Evolutionary conservation across 768 basidiomycete species (phyloP).

Genomic region (Mycena floridula): DNA sequence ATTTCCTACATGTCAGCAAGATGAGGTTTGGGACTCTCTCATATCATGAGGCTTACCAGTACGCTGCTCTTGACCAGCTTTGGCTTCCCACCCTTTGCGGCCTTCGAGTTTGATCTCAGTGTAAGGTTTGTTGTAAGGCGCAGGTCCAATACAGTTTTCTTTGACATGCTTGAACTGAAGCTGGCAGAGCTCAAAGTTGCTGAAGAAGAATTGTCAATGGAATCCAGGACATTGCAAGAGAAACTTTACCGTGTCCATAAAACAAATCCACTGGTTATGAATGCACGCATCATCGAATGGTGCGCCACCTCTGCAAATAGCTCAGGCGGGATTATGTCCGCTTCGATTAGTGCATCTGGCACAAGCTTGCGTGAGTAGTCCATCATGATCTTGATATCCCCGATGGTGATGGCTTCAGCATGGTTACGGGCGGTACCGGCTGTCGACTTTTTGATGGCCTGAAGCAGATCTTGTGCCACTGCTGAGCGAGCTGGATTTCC

Average conservation of each 20-base stretch:
- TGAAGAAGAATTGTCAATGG: slow-evolving; percentile 6
- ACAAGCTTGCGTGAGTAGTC: slow-evolving; percentile 18
- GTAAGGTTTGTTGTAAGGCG: slow-evolving; percentile 12
- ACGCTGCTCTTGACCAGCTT: slow-evolving; percentile 16
- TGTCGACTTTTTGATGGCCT: slow-evolving; percentile 17
- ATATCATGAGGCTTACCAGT: slow-evolving; percentile 7
- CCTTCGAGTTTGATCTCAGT: slow-evolving; percentile 16
- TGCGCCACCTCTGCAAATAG: slow-evolving; percentile 6
- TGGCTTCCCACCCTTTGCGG: slow-evolving; percentile 11
- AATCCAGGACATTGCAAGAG: background rate
- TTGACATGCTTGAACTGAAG: slow-evolving; percentile 17
- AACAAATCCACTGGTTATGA: slow-evolving; percentile 18
- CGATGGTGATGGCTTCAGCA: slow-evolving; percentile 23
- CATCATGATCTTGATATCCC: slow-evolving; percentile 22
- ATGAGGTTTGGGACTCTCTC: background rate
- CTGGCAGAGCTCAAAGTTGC: slow-evolving; percentile 24
- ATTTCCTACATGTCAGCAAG: slow-evolving; percentile 12
- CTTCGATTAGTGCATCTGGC: slow-evolving; percentile 6
- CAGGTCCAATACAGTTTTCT: slow-evolving; percentile 8
- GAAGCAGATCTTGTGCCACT: slow-evolving; percentile 16
- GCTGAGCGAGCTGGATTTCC: slow-evolving; percentile 23
- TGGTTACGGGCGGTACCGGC: slow-evolving; percentile 11
- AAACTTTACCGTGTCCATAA: slow-evolving; percentile 24
- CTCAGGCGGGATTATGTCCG: background rate
- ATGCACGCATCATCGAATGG: slow-evolving; percentile 24